Base-by-base conservation (phyloP, 441 rosid genomes). In the Populus hybrid region DNA sequence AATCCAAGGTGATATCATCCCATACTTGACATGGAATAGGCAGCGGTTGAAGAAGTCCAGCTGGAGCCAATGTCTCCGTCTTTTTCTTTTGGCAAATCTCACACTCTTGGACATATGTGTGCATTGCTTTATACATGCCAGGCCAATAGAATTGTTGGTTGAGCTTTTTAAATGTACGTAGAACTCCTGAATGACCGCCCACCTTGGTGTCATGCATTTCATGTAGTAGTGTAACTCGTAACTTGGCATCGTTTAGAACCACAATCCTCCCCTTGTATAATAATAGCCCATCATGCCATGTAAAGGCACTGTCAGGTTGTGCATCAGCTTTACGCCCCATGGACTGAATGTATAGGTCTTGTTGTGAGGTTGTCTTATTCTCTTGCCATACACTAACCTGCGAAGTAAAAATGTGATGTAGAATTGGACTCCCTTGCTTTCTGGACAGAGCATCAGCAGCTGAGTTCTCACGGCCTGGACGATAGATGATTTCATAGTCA, bases 81-180 rank as follows among this genome's bases (percentile, higher is more conserved):
- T 42, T 42, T 3, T 0, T 42, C 18, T 42, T 42, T 12, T 42
- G 18, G 16, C 53, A 42, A 4, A 42, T 42, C 4, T 42, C 53
- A 0, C 53, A 42, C 0, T 12, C 16, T 1, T 12, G 3, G 0
- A 42, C 1, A 12, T 12, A 42, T 0, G 0, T 12, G 0, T 42
- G 4, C 18, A 65, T 2, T 14, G 12, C 1, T 3, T 65, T 10
- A 23, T 21, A 6, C 6, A 65, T 26, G 6, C 6, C 1, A 3
- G 18, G 68, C 68, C 1, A 9, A 0, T 9, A 9, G 34, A n/a
- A 65, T 0, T 26, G 6, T 9, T 42, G 68, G 68, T 6, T 0
- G 0, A 65, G 12, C 1, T 24, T 21, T 65, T 42, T 42, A 12
- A 42, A 42, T 1, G 14, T 26, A 0, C 1, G 1, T 12, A 65